phyloP scores from a whole-genome alignment of 1,284 basidiomycete genomes.

The Naganishia liquefaciens region DNA sequence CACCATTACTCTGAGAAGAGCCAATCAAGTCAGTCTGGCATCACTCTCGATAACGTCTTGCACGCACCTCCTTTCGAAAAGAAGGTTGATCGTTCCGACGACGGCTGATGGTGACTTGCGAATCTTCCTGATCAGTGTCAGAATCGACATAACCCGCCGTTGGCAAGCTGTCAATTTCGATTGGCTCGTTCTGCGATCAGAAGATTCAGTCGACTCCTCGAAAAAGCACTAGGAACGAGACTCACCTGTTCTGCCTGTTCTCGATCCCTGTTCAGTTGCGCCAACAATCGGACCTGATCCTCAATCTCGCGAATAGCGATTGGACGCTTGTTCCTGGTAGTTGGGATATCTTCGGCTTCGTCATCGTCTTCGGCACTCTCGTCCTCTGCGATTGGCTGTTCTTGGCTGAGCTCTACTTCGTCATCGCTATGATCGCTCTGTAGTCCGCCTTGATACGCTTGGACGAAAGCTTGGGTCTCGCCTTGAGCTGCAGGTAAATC shows the following conservation, averaged over 20 bases:
- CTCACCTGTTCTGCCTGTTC: conserved; percentile 16
- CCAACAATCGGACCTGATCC: conserved; percentile 15
- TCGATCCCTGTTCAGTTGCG: conserved; percentile 14
- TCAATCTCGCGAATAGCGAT: conserved; percentile 22
- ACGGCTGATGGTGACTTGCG: conserved; percentile 25
- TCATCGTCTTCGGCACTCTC: conserved; percentile 17
- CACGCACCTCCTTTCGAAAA: conserved; percentile 8
- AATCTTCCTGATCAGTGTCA: conserved; percentile 25
- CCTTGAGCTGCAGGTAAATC: conserved; percentile 6
- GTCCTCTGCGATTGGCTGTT: conserved; percentile 2
- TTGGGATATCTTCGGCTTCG: conserved; percentile 15
- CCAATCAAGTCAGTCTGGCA: background rate
- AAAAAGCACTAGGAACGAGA: background rate
- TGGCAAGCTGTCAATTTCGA: conserved; percentile 7
- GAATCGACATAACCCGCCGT: conserved; percentile 10
- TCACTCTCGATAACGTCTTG: too few relatives aligned
- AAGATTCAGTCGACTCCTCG: background rate
- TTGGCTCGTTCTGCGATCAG: conserved; percentile 10
- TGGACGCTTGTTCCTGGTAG: conserved; percentile 12
- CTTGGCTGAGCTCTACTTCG: conserved; percentile 1
- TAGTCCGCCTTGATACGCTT: conserved; percentile 27
- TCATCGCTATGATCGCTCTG: conserved; percentile 21
- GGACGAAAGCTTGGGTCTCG: conserved; percentile 24
- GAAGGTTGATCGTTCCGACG: conserved; percentile 20
- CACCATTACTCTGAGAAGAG: conserved; percentile 1